Conservation (phyloP, 2,329 filamentous ascomycete species). For the Ilyonectria robusta region DNA sequence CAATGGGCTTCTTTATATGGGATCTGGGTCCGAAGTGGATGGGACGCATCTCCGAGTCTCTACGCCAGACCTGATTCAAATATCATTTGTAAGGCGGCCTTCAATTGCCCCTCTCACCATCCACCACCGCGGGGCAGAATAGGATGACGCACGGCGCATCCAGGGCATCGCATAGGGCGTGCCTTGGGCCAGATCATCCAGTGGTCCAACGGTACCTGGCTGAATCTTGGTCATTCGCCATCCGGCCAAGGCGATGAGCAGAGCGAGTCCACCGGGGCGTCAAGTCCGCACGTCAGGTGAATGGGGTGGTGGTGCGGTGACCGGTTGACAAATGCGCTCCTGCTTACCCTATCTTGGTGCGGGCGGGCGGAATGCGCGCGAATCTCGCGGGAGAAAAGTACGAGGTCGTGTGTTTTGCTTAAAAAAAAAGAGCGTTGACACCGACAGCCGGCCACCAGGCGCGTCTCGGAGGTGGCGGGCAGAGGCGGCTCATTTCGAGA, state of each 20-base stretch:
- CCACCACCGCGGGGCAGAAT: slow-evolving; percentile 2
- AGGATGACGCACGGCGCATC: neutral
- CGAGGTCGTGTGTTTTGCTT: neutral
- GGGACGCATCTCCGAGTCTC: neutral
- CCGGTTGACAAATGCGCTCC: slow-evolving; percentile 30
- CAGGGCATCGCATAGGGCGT: neutral
- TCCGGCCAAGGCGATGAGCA: neutral
- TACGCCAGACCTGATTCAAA: slow-evolving; percentile 5
- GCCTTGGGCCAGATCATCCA: neutral
- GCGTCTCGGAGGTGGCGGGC: slow-evolving; percentile 18
- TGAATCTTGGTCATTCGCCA: slow-evolving; percentile 3
- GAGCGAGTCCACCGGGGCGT: neutral
- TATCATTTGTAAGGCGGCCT: slow-evolving; percentile 6
- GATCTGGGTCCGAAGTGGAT: slow-evolving; percentile 13
- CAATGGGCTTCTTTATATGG: slow-evolving; percentile 17
- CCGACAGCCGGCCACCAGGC: too few relatives aligned
- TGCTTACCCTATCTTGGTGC: slow-evolving; percentile 29
- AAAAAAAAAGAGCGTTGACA: neutral
- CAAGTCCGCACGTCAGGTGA: neutral
- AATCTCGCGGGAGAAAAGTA: slow-evolving; percentile 13
- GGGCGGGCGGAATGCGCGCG: slow-evolving; percentile 28
- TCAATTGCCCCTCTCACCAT: slow-evolving; percentile 1
- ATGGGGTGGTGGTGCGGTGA: slow-evolving; percentile 15
- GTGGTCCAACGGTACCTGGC: neutral
- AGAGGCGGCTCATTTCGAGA: slow-evolving; percentile 21